Base-by-base conservation (phyloP, 1,284 basidiomycete genomes). In the Melampsora larici-populina region DNA sequence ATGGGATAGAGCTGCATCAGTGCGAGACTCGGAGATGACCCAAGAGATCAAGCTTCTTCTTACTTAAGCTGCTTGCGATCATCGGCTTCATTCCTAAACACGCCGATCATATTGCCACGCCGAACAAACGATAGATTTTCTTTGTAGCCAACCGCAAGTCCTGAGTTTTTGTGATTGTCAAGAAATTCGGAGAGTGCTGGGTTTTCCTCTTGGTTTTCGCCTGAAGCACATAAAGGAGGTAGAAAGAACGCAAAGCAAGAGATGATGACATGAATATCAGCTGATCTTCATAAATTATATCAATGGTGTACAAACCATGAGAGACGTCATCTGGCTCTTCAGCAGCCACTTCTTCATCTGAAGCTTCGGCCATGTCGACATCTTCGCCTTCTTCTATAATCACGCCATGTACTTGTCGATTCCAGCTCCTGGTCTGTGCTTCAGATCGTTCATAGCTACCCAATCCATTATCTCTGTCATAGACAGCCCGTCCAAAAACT, bases 41-140 rank as follows among this genome's bases (percentile, higher is more conserved):
- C 48, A 43, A 26, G 43, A 46, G 33, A 51, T 49, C 65, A 46
- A 48, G 18, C 21, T 60, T 43, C 13, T 43, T 43, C 43, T 43
- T 15, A 78, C 75, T 70, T 63, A 11, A 78, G 62, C 58, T 78
- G 70, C 49, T 51, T 49, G 49, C 40, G 60, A 15, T 24, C 88
- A 77, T 92, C 91, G 49, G 87, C 88, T 8, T 89, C 88, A 83
- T 94, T 92, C 80, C 89, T 90, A 86, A 99, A 99, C n/a, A 98
- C 94, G 24, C 97, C 97, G 80, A 99, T 97, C 84, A 92, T 94
- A 85, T 92, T 91, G 51, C 95, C 96, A 60, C 97, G 90, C 29
- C 95, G 91, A 78, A 99, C 96, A 82, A 96, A 98, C 15, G 96
- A 95, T 51, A 94, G 88, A 82, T 97, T 94, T 80, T 94, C 93